phyloP scores from a whole-genome alignment of 208 protist species.

The Trypanosoma brucei region DNA sequence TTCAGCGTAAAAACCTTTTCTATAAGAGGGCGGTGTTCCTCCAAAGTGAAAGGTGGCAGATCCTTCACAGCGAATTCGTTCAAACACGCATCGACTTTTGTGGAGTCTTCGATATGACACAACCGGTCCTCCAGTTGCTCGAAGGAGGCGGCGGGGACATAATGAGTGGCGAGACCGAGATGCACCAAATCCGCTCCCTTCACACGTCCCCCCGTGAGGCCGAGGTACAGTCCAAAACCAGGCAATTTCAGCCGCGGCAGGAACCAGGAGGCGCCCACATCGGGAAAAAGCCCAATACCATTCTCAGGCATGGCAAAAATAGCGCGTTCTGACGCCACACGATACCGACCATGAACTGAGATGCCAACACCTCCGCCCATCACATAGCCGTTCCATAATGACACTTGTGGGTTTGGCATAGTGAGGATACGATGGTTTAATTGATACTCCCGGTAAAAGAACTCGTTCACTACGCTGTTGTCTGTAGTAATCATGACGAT shows the following conservation, averaged over 20 bases:
- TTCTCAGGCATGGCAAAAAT: conserved; percentile 85
- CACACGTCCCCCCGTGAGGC: conserved; percentile 63
- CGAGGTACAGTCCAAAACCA: conserved; percentile 71
- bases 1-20: conserved; percentile 31
- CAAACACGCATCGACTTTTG: conserved; percentile 39
- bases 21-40: conserved; percentile 25
- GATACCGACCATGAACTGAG: conserved; percentile 59
- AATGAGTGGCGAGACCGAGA: conserved; percentile 79
- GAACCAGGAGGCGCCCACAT: conserved; percentile 74
- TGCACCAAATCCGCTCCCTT: conserved; percentile 69
- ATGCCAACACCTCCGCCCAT: conserved; percentile 81
- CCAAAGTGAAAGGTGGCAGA: conserved; percentile 45
- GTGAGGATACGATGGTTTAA: conserved; percentile 52
- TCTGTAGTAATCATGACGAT: conserved; percentile 42
- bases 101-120: conserved; percentile 26
- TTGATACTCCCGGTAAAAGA: conserved; percentile 73
- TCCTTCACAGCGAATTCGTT: conserved; percentile 30
- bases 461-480: conserved; percentile 9
- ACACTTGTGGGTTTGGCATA: conserved; percentile 53
- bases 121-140: conserved; percentile 47
- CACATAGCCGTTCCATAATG: conserved; percentile 78
- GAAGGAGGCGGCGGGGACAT: conserved; percentile 49
- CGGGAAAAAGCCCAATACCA: conserved; percentile 75
- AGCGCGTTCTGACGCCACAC: conserved; percentile 76
- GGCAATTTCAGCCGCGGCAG: conserved; percentile 41